Evolutionary conservation across 2,329 filamentous ascomycete genomes (phyloP), one percentile per base, ranked within the genome.

Genomic region (Monilinia polystroma): DNA sequence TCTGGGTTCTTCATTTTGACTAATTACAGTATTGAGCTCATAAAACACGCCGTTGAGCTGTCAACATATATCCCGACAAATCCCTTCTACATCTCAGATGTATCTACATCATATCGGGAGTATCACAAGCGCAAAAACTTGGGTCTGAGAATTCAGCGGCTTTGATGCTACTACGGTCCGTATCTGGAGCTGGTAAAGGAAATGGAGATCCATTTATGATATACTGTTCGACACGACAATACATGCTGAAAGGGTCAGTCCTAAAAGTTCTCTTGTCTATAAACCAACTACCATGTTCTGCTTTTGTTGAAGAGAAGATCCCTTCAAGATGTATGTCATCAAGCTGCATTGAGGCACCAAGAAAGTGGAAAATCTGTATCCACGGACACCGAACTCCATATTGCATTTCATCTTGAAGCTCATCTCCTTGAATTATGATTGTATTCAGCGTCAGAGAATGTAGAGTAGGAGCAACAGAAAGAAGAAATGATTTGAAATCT

Each of bases 381-480:
- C 45, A 47, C 18, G 45, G 45, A 47, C 45, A 47, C 18, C 18
- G 45, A 47, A 16, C 12, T 1, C 7, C 45, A n/a, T 20, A n/a
- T 7, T 20, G 12, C 20, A 20, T 8, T 5, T 47, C 16, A 8
- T 18, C 18, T 3, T 47, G 7, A 47, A n/a, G 1, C n/a, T 12
- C 12, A 51, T 23, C n/a, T 10, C 47, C 47, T 23, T 49, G 5
- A 20, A 51, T 23, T 4, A 3, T 23, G 2, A 51, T 23, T 8
- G n/a, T 5, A 23, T 23, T 1, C 8, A 51, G n/a, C 11, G 3
- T 23, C 8, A 51, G n/a, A 23, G n/a, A 11, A 51, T n/a, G 47
- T 51, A 51, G 12, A 23, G 47, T 51, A 51, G 47, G 47, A n/a
- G 47, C 45, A 51, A 51, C n/a, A 23, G 47, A 51, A 51, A 51